phyloP scores from a whole-genome alignment of 164 flowering plant genomes.

The Liriodendron chinense region DNA sequence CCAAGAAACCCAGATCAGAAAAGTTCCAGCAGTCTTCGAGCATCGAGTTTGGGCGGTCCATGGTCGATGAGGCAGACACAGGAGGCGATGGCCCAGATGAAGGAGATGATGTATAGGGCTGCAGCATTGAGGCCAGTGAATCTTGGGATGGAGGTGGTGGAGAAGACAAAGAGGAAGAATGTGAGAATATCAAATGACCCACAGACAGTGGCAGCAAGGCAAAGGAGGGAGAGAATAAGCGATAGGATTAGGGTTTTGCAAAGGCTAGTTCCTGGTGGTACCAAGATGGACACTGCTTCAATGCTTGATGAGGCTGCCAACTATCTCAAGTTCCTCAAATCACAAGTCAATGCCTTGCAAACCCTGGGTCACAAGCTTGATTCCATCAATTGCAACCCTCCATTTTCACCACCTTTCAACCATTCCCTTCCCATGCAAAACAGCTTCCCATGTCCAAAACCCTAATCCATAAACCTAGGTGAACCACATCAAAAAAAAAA shows the following conservation, averaged over 20 bases:
- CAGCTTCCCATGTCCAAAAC: conserved; percentile 36
- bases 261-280: conserved; percentile 87
- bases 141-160: conserved; percentile 58
- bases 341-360: conserved; percentile 76
- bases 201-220: conserved; percentile 95
- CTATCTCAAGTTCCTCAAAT: conserved; percentile 82
- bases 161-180: conserved; percentile 88
- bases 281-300: conserved; percentile 97
- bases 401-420: conserved; percentile 35
- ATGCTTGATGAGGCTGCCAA: conserved; percentile 99
- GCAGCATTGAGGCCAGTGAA: conserved; percentile 87
- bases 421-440: conserved; percentile 54
- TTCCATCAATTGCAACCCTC: conserved; percentile 21
- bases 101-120: conserved; percentile 87
- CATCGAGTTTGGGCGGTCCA: conserved; percentile 67
- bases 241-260: conserved; percentile 89
- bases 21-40: conserved; percentile 45
- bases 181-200: conserved; percentile 87
- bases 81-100: conserved; percentile 88
- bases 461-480: not conserved
- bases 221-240: conserved; percentile 89
- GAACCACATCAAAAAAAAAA: not conserved
- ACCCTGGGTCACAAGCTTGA: conserved; percentile 47
- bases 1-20: conserved; percentile 46
- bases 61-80: conserved; percentile 56